Base-by-base conservation (phyloP, 164 flowering plant species). In the Macadamia tetraphylla region DNA sequence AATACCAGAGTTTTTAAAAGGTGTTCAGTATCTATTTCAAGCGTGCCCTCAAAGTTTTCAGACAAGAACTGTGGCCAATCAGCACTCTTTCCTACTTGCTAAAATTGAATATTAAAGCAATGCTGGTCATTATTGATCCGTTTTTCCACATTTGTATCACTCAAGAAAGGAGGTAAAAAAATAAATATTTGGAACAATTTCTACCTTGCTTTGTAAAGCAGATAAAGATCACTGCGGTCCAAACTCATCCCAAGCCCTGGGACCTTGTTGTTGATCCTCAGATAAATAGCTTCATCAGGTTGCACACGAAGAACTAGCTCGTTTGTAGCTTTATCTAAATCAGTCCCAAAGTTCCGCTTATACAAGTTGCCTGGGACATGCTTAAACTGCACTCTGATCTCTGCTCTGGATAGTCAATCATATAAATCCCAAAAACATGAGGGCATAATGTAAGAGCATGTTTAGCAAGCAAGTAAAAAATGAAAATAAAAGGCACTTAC, bases 161-260 rank as follows among this genome's bases (percentile, higher is more conserved):
- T 46, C 51, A 46, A 46, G 9, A 9, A 46, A 8, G 0, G 51
- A 46, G 13, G 9, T 1, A 11, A 9, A 9, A 8, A 4, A 4
- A 11, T 8, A 35, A 46, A 11, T 46, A 11, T 46, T 46, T 11
- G 7, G 13, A 8, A 3, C 12, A 11, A 8, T 11, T 46, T 9
- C 51, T 46, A 46, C 51, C 87, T 86, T 31, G 89, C 78, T 46
- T 80, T 78, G 71, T 82, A 90, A 52, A 87, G 98, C 74, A 92
- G 75, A 75, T 92, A 82, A 13, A 92, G 85, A 63, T 92, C 83
- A 69, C 89, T 85, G 31, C 86, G 82, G 72, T 90, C 96, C 66
- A 92, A 71, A 73, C 86, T 79, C 91, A 88, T 90, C n/a, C 91
- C 94, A 23, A 92, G 79, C 17, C 94, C 98, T 29, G 96, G 98